Conservation (phyloP, 2,329 filamentous ascomycete species). For the Fusarium sp. region DNA sequence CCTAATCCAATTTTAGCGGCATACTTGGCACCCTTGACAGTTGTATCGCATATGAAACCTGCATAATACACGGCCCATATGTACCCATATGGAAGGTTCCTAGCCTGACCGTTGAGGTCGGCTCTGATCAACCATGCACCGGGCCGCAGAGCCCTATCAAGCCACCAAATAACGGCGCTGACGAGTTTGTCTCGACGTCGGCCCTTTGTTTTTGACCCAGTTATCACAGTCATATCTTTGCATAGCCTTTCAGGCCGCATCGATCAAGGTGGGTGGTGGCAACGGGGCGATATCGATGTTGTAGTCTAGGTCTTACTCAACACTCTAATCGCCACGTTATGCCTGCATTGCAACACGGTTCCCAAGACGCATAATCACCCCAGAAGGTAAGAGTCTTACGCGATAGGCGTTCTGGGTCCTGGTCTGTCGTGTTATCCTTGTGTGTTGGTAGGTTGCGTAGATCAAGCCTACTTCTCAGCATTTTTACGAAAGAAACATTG, state of each 20-base stretch:
- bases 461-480: not conserved
- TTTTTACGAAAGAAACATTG: not conserved
- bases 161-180: not conserved
- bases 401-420: slow-evolving; percentile 6
- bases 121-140: not conserved
- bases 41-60: slow-evolving; percentile 9
- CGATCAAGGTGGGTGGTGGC: not conserved
- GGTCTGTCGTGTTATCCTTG: slow-evolving; percentile 6
- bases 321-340: slow-evolving; percentile 19
- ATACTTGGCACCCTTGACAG: not conserved
- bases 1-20: slow-evolving; percentile 24
- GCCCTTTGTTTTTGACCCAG: slow-evolving; percentile 5
- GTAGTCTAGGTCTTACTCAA: slow-evolving; percentile 2
- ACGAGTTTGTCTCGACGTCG: slow-evolving; percentile 7
- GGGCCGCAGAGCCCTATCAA: slow-evolving; percentile 28
- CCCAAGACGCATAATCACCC: slow-evolving; percentile 31
- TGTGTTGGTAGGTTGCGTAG: slow-evolving; percentile 2
- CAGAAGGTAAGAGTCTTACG: slow-evolving; percentile 9
- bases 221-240: slow-evolving; percentile 4
- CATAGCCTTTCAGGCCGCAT: not conserved
- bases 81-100: slow-evolving; percentile 12
- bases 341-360: slow-evolving; percentile 23
- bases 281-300: slow-evolving; percentile 3
- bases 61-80: slow-evolving; percentile 9
- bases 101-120: slow-evolving; percentile 8